Evolutionary conservation across 768 basidiomycete species (phyloP), one percentile per base, ranked within the genome.

Genomic region (Melanogaster broomeanus): DNA sequence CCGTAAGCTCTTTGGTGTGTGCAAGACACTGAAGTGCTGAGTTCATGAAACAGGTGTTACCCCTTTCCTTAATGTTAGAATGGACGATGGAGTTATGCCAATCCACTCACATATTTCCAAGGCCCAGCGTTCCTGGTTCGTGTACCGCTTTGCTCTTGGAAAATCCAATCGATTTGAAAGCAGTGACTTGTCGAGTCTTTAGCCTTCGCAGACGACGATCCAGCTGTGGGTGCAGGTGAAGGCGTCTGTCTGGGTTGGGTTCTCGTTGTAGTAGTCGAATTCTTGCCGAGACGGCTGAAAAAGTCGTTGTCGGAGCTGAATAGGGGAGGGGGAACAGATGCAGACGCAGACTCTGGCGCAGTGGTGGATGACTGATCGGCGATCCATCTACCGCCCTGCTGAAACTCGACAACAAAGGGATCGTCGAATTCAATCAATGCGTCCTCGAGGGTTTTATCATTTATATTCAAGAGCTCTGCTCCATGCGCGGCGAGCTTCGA

Each of bases 31-130:
- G 97, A 6, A 98, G 78, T 2, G 97, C 96, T 47, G 93, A 95
- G 69, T 98, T 99, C 97, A 99, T 98, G 74, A 98, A 99, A 68
- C 95, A 98, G 8, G 95, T 97, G 63, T 95, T 95, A n/a, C 90
- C 91, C 80, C 89, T 90, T 50, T 48, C 8, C 13, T 33, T 51
- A 52, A 37, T 11, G 51, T 61, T n/a, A 70, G 47, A 52, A 52
- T 43, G 39, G 30, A 24, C 45, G n/a, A 42, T 12, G 19, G 24
- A 37, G 39, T 2, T 16, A 48, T 6, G 33, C 37, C n/a, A 55
- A 44, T 40, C 5, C 5, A 74, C 86, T 52, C 67, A 92, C 84
- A 97, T 86, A 64, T 98, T 98, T 13, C 84, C 84, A 4, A 98
- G 76, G 19, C 95, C 95, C 12, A 95, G 77, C 0, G 90, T 88